Evolutionary conservation across 176 grass and related monocot species (phyloP), one percentile per base, ranked within the genome.

Genomic region (Oryza coarctata): DNA sequence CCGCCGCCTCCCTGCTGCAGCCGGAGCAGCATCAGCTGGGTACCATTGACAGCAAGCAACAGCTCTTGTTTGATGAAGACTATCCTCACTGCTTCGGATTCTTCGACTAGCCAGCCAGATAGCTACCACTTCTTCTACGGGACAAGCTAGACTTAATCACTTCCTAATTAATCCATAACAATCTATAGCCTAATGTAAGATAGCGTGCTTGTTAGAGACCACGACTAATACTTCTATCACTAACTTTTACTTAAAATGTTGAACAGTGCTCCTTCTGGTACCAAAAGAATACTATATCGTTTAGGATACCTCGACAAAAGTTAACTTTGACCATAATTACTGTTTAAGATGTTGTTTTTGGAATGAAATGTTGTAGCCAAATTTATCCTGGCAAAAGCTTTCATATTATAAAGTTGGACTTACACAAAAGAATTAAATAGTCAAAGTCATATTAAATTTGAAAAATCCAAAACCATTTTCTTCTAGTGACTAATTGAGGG

Each of bases 41-140:
- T 7, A 20, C 49, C 49, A 1, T 55, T 22, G 76, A 80, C 70
- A 75, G 70, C 87, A 73, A 39, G 73, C 55, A 80, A 9, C 75
- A 68, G 30, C 70, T 70, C 49, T 69, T 82, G 63, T 73, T 79
- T 12, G 78, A 49, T 5, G 3, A 49, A 18, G 11, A 97, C 1
- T 25, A 25, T 83, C 87, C 94, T 22, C 87, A 89, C 91, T 85
- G 47, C 76, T 83, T 88, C 79, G 73, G 69, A 67, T 88, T 93
- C 83, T 85, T 88, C 39, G 84, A 84, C 60, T 93, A 75, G 85
- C 68, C 61, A 12, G 76, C 50, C 28, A 47, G 3, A 13, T 3
- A 49, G 45, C 45, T 17, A 52, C 40, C 18, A 52, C 49, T 3
- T 78, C 69, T 70, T 68, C 50, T 12, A 9, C 33, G 2, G 74